A percentile compares a stretch with the other conserved stretches of the same genome.
phyloP scores from a whole-genome alignment of 345 rosid species.

The Sisymbrium irio region DNA sequence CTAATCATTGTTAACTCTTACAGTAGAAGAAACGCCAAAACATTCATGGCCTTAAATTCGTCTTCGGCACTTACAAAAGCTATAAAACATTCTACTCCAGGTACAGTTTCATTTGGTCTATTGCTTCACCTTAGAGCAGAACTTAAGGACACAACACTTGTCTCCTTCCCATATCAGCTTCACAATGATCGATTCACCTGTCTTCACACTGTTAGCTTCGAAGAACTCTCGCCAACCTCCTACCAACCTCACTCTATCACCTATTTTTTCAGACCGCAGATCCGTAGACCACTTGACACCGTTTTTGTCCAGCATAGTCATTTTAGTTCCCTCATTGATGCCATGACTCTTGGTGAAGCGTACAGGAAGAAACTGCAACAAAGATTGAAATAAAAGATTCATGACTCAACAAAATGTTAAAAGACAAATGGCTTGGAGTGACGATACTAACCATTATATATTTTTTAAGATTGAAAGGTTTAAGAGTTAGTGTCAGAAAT shows the following conservation, averaged over 20 bases:
- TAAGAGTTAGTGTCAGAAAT: conserved; percentile 11
- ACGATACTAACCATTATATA: conserved; percentile 7
- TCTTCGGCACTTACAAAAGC: neutral
- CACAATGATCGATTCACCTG: neutral
- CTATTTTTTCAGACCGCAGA: neutral
- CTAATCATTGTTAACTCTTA: neutral
- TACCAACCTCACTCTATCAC: neutral
- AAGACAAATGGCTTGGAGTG: neutral
- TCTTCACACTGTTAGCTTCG: neutral
- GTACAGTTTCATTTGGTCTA: neutral
- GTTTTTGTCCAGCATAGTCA: conserved; percentile 8
- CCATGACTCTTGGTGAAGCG: neutral
- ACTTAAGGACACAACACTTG: conserved; percentile 5
- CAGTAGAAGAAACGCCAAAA: neutral
- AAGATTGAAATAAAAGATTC: neutral
- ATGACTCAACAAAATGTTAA: neutral
- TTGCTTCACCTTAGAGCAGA: conserved; percentile 3
- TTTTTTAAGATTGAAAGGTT: neutral
- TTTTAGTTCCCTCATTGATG: neutral
- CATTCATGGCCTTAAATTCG: neutral
- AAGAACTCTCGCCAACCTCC: neutral
- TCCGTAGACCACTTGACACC: conserved; percentile 11
- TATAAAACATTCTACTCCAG: neutral
- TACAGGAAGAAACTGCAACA: neutral
- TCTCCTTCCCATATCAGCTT: conserved; percentile 7